Base-by-base conservation (phyloP, 345 rosid species). In the Hirschfeldia incana region DNA sequence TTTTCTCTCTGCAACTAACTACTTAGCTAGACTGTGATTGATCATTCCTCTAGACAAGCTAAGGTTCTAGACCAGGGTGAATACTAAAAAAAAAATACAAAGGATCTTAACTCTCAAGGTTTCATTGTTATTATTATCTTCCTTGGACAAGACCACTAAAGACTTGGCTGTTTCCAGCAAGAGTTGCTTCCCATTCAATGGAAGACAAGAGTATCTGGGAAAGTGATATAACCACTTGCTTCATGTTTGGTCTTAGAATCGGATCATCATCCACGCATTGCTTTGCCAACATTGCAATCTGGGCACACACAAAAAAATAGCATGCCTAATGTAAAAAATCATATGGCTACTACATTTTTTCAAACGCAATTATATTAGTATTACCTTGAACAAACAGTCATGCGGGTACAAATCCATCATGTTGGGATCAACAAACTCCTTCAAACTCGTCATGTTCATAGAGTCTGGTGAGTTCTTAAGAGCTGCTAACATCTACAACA, bases 161-260 rank as follows among this genome's bases (percentile, higher is more conserved):
- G 65, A 94, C 97, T 83, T 94, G 98, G 81, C 97, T 94, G 82
- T 86, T 92, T 59, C 98, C 98, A 1, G 98, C 98, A 62, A 94
- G 95, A 63, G 98, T 94, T 72, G 98, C 98, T 83, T 94, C 98
- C 98, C 98, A 94, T 85, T 94, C 98, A 10, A 92, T 88, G 5
- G 98, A 91, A 30, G 98, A 91, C 78, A 94, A 75, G 67, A 91
- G 97, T 66, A 90, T 91, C 82, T 94, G 98, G 12, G 98, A 94
- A 21, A 94, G 83, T 15, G 92, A 81, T 61, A 94, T 92, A 79
- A 94, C 98, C 1, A 88, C 90, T 78, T 94, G 95, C 90, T 91
- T 94, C 98, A 92, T 94, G 87, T 94, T 97, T 6, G 98, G 98
- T 65, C 98, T 89, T 6, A 92, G 78, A 55, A 92, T 87, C 6